phyloP scores from a whole-genome alignment of 495 filamentous ascomycete species.

The Talaromyces stipitatus region DNA sequence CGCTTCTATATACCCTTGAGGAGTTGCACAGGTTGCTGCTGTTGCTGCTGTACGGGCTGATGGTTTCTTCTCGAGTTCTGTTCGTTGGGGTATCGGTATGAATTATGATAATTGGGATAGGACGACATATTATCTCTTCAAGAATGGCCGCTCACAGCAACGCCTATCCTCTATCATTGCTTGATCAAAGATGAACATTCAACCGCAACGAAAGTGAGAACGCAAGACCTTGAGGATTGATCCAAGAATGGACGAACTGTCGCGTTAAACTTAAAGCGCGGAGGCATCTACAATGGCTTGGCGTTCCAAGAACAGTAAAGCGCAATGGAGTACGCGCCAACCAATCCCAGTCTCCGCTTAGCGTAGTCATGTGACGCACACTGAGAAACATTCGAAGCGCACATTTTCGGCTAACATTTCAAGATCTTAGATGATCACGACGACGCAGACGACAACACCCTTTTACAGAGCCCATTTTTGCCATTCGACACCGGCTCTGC shows the following conservation, averaged over 20 bases:
- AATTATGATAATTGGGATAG: constrained; percentile 2
- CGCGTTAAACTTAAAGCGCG: background rate
- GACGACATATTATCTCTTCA: background rate
- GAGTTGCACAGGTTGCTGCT: constrained; percentile 2
- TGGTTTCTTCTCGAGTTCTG: constrained; percentile 1
- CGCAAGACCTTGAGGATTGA: background rate
- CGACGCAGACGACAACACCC: constrained; percentile 14
- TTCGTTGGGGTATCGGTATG: constrained; percentile 3
- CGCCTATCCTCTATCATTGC: background rate
- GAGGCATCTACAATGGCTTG: background rate
- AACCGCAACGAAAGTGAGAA: background rate
- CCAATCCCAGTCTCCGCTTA: constrained; percentile 22
- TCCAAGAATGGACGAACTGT: background rate
- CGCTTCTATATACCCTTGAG: constrained; percentile 3
- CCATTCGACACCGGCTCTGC: constrained; percentile 17
- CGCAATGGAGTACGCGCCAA: background rate
- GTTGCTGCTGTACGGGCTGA: constrained; percentile 2
- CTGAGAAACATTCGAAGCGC: constrained; percentile 7
- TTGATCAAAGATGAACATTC: background rate
- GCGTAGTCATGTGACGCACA: constrained; percentile 38
- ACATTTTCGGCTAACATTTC: constrained; percentile 16
- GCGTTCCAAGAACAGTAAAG: background rate
- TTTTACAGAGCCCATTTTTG: constrained; percentile 19
- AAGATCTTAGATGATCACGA: constrained; percentile 15
- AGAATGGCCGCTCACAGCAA: background rate